Percentiles rank a stretch among this genome's conserved stretches.
phyloP scores from a whole-genome alignment of 306 rosid genomes.

The Rubus idaeus region DNA sequence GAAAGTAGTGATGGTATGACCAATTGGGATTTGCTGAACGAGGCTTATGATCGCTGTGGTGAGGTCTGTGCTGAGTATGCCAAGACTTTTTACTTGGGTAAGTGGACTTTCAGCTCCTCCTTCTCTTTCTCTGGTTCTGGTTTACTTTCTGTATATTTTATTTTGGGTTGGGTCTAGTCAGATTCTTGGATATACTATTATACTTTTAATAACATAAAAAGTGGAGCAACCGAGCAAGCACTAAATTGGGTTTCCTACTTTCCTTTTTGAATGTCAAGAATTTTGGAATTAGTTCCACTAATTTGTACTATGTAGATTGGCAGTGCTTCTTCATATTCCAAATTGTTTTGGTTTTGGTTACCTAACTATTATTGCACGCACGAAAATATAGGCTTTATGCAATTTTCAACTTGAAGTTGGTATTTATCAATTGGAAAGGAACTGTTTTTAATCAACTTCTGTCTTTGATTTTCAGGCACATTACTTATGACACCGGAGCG shows the following conservation, averaged over 20 bases:
- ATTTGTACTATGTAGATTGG: neutral
- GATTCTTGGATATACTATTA: conserved; percentile 9
- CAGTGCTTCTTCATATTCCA: neutral
- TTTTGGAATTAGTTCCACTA: neutral
- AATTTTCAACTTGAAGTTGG: neutral
- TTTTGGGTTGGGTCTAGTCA: conserved; percentile 4
- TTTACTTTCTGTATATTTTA: conserved; percentile 5
- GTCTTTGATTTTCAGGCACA: conserved; percentile 61
- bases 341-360: neutral
- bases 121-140: conserved; percentile 3
- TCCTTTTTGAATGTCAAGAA: no score
- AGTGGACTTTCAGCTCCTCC: neutral
- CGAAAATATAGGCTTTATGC: neutral
- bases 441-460: conserved; percentile 1
- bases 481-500: conserved; percentile 88
- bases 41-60: conserved; percentile 85
- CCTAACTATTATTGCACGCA: neutral
- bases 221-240: neutral
- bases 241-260: neutral
- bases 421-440: neutral
- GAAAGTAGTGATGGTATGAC: conserved; percentile 34
- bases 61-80: conserved; percentile 98
- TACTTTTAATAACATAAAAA: neutral
- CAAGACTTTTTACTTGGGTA: conserved; percentile 90
- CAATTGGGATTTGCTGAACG: conserved; percentile 58